phyloP scores from a whole-genome alignment of 257 asterid genomes.

The Solanum commersonii region DNA sequence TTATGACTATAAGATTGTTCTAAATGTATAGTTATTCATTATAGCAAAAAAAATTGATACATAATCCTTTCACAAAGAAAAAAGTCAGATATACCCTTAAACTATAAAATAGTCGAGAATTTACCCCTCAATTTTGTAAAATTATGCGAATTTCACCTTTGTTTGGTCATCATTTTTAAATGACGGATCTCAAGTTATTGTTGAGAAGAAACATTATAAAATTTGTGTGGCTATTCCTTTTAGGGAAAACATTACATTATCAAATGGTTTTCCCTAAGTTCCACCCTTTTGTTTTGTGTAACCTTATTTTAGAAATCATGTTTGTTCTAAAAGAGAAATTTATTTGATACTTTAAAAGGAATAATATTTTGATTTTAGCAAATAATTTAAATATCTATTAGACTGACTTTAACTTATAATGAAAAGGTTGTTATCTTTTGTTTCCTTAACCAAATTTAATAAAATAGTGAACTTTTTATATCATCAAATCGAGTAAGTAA shows the following conservation, averaged over 20 bases:
- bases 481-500: background rate
- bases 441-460: background rate
- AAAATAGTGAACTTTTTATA: background rate
- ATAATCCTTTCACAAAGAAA: background rate
- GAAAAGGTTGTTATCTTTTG: background rate
- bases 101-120: background rate
- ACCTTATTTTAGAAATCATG: background rate
- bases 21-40: too few species aligned
- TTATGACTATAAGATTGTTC: too few species aligned
- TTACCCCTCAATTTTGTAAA: background rate
- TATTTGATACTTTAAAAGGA: too few species aligned
- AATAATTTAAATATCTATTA: background rate
- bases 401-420: background rate
- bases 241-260: background rate
- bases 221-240: background rate
- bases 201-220: background rate
- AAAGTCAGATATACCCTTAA: too few species aligned
- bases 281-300: background rate
- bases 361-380: background rate
- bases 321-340: background rate
- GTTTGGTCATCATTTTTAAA: rapidly evolving
- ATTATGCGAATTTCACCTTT: background rate
- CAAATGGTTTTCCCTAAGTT: background rate
- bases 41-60: too few species aligned
- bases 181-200: too few species aligned